Evolutionary conservation across 2,329 filamentous ascomycete species (phyloP), one percentile per base, ranked within the genome.

Genomic region (Exophiala spinifera): DNA sequence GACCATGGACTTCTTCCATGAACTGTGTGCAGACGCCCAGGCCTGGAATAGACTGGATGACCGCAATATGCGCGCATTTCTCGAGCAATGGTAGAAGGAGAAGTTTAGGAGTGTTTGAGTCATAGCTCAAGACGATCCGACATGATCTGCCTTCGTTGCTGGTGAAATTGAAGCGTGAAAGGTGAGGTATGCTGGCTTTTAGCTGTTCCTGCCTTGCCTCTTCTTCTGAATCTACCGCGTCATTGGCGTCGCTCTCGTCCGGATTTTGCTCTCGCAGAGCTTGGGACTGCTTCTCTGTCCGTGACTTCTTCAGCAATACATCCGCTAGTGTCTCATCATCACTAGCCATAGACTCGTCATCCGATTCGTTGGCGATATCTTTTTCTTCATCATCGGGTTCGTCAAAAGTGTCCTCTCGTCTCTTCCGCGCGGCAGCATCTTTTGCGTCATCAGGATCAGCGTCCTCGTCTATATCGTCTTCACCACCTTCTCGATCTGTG

Each of bases 311-410:
- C 13, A 44, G 13, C 36, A 13, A 44, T 25, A 39, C 51, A 10
- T 43, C 6, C 17, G n/a, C 36, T 4, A 48, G n/a, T 8, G 25
- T 11, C 43, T 54, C 48, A n/a, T 48, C 56, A 46, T 59, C 64
- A 34, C 49, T 53, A 40, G 53, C 59, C 43, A 53, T 60, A 40
- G 67, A 63, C 8, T 71, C 67, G 33, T 75, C 71, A 17, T 77
- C 73, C 13, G 71, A 70, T 46, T 83, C 80, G 25, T 49, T 44
- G 2, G 79, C 79, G 17, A 83, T 82, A 19, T 76, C 84, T 65
- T 95, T 82, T 66, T 97, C 94, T 3, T 92, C 92, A 4, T 96
- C 91, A 67, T 97, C 94, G 44, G 95, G 95, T 31, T 86, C 89
- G 36, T 90, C 92, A 63, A 96, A 97, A 13, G 57, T 64, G 81